phyloP scores from a whole-genome alignment of 306 rosid species.

The Cotoneaster glaucophyllus region DNA sequence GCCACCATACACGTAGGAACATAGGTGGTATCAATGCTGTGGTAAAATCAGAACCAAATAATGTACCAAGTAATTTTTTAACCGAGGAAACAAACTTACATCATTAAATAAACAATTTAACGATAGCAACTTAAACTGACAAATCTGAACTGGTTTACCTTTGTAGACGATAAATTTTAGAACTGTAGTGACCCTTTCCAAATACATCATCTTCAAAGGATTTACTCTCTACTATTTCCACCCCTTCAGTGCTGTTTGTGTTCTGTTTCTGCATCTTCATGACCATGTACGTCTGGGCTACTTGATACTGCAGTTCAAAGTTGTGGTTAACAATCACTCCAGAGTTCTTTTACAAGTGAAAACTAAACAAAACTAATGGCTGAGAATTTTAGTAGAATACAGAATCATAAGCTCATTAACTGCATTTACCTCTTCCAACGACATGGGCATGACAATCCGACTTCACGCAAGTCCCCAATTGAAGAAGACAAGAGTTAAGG shows the following conservation, averaged over 20 bases:
- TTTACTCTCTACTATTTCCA: slow-evolving; percentile 30
- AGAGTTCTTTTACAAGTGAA: background rate
- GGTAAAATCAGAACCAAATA: background rate
- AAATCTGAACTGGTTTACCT: slow-evolving; percentile 20
- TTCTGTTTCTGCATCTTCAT: slow-evolving; percentile 43
- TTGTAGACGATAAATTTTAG: slow-evolving; percentile 35
- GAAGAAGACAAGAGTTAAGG: slow-evolving; percentile 16
- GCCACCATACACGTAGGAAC: background rate
- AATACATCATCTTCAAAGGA: slow-evolving; percentile 30
- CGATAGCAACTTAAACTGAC: background rate
- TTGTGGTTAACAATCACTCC: background rate
- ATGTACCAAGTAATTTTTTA: background rate
- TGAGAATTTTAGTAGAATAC: background rate
- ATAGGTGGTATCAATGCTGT: background rate
- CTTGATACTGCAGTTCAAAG: slow-evolving; percentile 27
- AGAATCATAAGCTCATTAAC: background rate
- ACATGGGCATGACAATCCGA: slow-evolving; percentile 41
- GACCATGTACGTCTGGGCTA: slow-evolving; percentile 39
- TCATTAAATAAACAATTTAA: background rate
- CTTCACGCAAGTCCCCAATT: slow-evolving; percentile 22
- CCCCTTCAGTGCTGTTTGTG: slow-evolving; percentile 36
- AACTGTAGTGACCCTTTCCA: slow-evolving; percentile 41
- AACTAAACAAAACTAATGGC: background rate
- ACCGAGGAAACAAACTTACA: background rate
- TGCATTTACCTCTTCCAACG: slow-evolving; percentile 39